Evolutionary conservation across 768 basidiomycete species (phyloP), one percentile per base, ranked within the genome.

Genomic region (Russula dissimulans): DNA sequence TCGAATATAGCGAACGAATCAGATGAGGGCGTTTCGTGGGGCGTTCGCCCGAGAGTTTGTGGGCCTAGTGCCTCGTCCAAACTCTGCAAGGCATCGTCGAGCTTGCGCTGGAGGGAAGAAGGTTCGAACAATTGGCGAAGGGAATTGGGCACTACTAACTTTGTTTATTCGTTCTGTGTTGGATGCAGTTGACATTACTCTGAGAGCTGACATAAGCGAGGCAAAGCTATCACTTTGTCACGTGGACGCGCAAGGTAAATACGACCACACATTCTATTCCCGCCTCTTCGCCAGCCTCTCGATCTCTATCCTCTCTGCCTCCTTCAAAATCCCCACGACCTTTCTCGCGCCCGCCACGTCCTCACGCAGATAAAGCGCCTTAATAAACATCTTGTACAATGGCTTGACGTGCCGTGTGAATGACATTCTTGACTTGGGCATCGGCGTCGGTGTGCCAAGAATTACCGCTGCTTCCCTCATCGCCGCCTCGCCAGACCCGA

Each of bases 21-120:
- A 79, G 75, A 22, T 76, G 72, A 46, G 76, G 79, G 65, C 86
- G 84, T 22, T 79, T 80, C n/a, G 83, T 75, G 3, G 74, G 71
- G 26, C 66, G 71, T 34, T 73, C 74, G 57, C 61, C 73, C 66
- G 57, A 56, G 34, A 55, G 64, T 26, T 10, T 66, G 66, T 1
- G 78, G 67, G 15, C 73, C 72, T 18, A 88, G 80, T 11, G 84
- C 87, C 52, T 75, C 79, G 68, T 92, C 90, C 54, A 92, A 70
- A 44, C 74, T 78, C 54, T 85, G 81, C 60, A 92, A 81, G 34
- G 87, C 91, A 72, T 91, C 89, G 60, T 89, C 85, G 50, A 91
- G 80, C 73, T 91, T 92, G 51, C 90, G 80, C 87, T 91, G 60
- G 29, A 51, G 57, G 17, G 34, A 14, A 15, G 17, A 9, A 38